Evolutionary conservation across 2,329 filamentous ascomycete genomes (phyloP).

Genomic region (Neofusicoccum kwambonambiense): DNA sequence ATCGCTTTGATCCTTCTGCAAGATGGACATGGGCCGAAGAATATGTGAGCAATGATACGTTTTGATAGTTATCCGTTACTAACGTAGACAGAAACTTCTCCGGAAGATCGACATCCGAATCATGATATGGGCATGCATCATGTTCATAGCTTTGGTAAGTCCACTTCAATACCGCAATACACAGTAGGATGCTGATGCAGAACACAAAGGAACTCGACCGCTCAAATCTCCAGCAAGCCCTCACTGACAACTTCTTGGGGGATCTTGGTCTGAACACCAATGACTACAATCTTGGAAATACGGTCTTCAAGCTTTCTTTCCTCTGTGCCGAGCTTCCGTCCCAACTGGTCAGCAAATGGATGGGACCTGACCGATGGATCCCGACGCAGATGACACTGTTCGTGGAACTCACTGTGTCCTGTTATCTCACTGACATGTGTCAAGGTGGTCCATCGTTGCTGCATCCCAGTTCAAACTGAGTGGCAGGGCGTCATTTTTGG

Average conservation of each 20-base stretch:
- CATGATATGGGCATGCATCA: slow-evolving; percentile 43
- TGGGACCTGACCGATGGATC: slow-evolving; percentile 39
- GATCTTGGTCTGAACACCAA: slow-evolving; percentile 27
- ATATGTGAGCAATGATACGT: neutral
- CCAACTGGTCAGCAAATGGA: slow-evolving; percentile 27
- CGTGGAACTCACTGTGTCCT: no score
- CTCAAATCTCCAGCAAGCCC: slow-evolving; percentile 25
- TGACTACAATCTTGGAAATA: slow-evolving; percentile 27
- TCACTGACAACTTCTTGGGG: slow-evolving; percentile 26
- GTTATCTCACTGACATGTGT: no score
- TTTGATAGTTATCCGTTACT: neutral
- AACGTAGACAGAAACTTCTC: slow-evolving; percentile 22
- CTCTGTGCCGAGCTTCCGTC: slow-evolving; percentile 27
- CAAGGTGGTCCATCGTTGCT: slow-evolving; percentile 41
- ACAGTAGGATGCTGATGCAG: no score
- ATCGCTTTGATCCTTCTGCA: slow-evolving; percentile 25
- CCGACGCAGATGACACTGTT: slow-evolving; percentile 40
- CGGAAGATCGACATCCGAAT: slow-evolving; percentile 35
- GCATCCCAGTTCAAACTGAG: slow-evolving; percentile 41
- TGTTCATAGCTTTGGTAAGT: slow-evolving; percentile 47
- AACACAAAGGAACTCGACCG: slow-evolving; percentile 27
- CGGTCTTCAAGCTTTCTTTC: slow-evolving; percentile 25
- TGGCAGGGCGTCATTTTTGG: slow-evolving; percentile 41
- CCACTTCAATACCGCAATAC: no score
- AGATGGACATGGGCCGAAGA: slow-evolving; percentile 30